A percentile compares a stretch with the other conserved stretches of the same genome.
Conservation (phyloP, 805 yeast genomes). For the Saturnispora galanensis region DNA sequence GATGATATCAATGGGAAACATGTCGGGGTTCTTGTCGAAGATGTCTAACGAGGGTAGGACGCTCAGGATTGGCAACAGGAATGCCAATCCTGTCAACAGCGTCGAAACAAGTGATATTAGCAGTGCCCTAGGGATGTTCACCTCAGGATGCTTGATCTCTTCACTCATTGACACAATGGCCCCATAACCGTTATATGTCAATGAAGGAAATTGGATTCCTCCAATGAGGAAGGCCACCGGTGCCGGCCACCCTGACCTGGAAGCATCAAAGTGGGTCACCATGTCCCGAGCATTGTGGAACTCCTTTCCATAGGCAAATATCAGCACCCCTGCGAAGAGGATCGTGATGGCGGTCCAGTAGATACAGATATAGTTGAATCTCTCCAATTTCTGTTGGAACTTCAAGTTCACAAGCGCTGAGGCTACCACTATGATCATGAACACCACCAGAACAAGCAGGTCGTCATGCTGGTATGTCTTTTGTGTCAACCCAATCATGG, state of each 20-base stretch:
- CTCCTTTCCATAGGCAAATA: constrained; percentile 46
- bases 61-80: constrained; percentile 60
- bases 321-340: constrained; percentile 51
- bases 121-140: constrained; percentile 65
- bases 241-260: constrained; percentile 68
- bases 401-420: constrained; percentile 57
- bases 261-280: constrained; percentile 57
- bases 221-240: constrained; percentile 68
- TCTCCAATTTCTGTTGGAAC: constrained; percentile 50
- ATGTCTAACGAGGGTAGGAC: constrained; percentile 60
- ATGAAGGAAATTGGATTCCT: constrained; percentile 69
- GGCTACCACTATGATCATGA: constrained; percentile 42
- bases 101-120: constrained; percentile 55
- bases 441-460: constrained; percentile 46
- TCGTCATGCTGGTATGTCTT: constrained; percentile 48
- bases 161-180: constrained; percentile 75
- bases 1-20: constrained; percentile 71
- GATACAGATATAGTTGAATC: constrained; percentile 58
- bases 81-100: constrained; percentile 58
- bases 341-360: constrained; percentile 69
- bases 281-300: constrained; percentile 53
- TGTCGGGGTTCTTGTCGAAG: constrained; percentile 51
- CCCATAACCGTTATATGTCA: constrained; percentile 76
- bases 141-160: constrained; percentile 69
- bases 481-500: constrained; percentile 54